Percentiles rank a stretch among this genome's conserved stretches.
Conservation (phyloP, 2,329 filamentous ascomycete species). For the Fusarium paranaense region DNA sequence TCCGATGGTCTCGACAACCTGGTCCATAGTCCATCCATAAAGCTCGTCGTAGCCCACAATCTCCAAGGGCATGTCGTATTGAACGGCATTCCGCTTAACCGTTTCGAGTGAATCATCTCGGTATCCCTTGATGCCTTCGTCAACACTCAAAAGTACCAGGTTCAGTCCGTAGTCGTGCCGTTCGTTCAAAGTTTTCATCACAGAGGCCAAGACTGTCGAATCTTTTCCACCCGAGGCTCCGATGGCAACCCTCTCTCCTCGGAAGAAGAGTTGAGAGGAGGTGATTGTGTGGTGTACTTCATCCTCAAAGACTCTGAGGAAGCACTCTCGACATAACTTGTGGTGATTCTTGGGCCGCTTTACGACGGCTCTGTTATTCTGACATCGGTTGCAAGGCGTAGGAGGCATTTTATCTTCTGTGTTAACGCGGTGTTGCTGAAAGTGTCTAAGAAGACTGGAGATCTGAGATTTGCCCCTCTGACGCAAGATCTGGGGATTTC, state of each 20-base stretch:
- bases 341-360: slow-evolving; percentile 95
- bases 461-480: background rate
- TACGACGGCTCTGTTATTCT: slow-evolving; percentile 83
- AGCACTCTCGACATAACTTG: slow-evolving; percentile 91
- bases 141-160: slow-evolving; percentile 88
- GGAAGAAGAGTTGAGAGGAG: slow-evolving; percentile 81
- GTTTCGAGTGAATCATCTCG: slow-evolving; percentile 96
- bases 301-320: slow-evolving; percentile 87
- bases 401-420: slow-evolving; percentile 73
- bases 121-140: slow-evolving; percentile 97
- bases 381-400: slow-evolving; percentile 79
- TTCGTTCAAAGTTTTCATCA: slow-evolving; percentile 94
- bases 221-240: slow-evolving; percentile 98
- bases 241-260: slow-evolving; percentile 90
- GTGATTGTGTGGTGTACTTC: slow-evolving; percentile 95
- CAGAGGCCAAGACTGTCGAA: slow-evolving; percentile 93
- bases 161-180: slow-evolving; percentile 88
- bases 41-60: slow-evolving; percentile 94
- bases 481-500: background rate
- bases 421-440: slow-evolving; percentile 9
- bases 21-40: slow-evolving; percentile 99
- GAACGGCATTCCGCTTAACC: slow-evolving; percentile 90
- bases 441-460: background rate
- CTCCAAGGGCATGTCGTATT: slow-evolving; percentile 91
- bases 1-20: slow-evolving; percentile 94